Percentiles rank a stretch among this genome's conserved stretches.
Evolutionary conservation across 2,329 filamentous ascomycete species (phyloP).

Genomic region (Colletotrichum sp.): DNA sequence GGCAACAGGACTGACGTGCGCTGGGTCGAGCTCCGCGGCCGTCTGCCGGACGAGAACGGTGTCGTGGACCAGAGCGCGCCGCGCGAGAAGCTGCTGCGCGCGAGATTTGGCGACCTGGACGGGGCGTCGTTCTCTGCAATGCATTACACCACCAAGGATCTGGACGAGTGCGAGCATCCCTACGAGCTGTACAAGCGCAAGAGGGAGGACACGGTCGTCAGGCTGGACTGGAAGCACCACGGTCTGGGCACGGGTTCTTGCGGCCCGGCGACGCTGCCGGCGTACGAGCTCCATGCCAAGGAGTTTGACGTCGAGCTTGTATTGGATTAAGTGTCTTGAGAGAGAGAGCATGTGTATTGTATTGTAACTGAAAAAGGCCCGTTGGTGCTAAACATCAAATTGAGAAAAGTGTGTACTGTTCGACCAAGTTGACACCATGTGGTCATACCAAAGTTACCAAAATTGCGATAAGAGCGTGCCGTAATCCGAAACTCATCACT

Average conservation of each 20-base stretch:
- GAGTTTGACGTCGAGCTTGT: constrained; percentile 51
- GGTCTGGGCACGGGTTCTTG: constrained; percentile 68
- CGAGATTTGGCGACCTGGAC: constrained; percentile 49
- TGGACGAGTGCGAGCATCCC: constrained; percentile 62
- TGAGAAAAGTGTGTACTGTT: neutral
- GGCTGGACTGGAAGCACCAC: constrained; percentile 67
- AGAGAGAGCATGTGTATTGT: neutral
- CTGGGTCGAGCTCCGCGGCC: constrained; percentile 57
- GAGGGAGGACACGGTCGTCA: constrained; percentile 57
- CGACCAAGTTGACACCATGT: rapidly evolving
- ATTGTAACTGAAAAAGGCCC: neutral
- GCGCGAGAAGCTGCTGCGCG: constrained; percentile 40
- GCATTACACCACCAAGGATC: constrained; percentile 59
- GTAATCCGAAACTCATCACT: neutral
- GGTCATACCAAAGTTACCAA: neutral
- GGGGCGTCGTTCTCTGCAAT: constrained; percentile 62
- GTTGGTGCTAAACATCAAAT: neutral
- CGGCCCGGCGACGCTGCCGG: constrained; percentile 58
- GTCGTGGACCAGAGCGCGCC: neutral
- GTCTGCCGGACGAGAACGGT: constrained; percentile 26
- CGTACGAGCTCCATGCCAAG: constrained; percentile 48
- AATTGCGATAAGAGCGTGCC: neutral
- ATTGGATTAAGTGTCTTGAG: constrained; percentile 38
- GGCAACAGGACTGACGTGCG: constrained; percentile 69
- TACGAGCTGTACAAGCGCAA: constrained; percentile 59